Conservation (phyloP, 2,329 filamentous ascomycete genomes). For the Fusarium foetens region DNA sequence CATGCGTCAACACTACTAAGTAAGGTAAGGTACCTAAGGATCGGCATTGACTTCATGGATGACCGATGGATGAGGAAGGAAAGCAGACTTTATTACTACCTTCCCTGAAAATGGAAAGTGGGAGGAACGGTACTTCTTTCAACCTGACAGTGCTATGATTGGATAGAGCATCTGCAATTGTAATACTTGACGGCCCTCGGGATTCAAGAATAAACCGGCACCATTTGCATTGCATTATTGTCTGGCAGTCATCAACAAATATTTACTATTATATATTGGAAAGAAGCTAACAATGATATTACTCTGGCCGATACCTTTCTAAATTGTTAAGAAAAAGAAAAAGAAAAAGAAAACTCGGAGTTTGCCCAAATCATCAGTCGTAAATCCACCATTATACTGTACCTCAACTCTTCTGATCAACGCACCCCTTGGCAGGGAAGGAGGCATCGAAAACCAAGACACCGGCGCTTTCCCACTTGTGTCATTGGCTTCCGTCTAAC, state of each 20-base stretch:
- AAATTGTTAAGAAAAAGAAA: neutral
- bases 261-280: neutral
- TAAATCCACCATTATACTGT: neutral
- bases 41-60: neutral
- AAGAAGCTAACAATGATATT: neutral
- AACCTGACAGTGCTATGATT: conserved; percentile 14
- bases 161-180: conserved; percentile 3
- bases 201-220: neutral
- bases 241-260: neutral
- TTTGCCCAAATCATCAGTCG: neutral
- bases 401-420: neutral
- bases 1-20: conserved; percentile 3
- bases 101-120: conserved; percentile 11
- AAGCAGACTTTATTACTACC: conserved; percentile 12
- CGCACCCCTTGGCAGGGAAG: conserved; percentile 7
- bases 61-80: conserved; percentile 2
- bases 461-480: conserved; percentile 30
- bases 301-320: neutral
- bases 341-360: neutral
- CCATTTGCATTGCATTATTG: neutral
- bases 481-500: conserved; percentile 28
- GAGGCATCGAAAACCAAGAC: conserved; percentile 25
- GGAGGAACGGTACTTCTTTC: conserved; percentile 8
- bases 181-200: conserved; percentile 2
- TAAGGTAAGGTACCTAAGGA: neutral